phyloP scores from a whole-genome alignment of 345 rosid species.

The Reutealis trisperma region DNA sequence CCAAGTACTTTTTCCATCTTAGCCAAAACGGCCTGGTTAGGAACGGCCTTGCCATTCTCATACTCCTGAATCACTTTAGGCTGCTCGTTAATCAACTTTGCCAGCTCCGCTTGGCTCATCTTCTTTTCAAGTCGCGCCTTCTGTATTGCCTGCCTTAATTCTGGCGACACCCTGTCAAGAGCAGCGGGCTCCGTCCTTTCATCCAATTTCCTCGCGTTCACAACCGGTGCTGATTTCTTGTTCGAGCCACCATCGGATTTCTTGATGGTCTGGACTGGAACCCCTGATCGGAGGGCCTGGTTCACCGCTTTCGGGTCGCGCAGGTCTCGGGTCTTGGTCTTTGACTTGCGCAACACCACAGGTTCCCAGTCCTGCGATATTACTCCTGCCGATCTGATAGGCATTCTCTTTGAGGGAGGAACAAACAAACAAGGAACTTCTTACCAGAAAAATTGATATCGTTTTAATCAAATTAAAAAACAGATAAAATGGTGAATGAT shows the following conservation, averaged over 20 bases:
- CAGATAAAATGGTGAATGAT: fast-evolving
- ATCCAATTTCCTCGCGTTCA: constrained; percentile 61
- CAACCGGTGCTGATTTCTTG: constrained; percentile 52
- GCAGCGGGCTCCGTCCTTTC: constrained; percentile 68
- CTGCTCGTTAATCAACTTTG: constrained; percentile 72
- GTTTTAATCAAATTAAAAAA: neutral
- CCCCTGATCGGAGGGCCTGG: constrained; percentile 62
- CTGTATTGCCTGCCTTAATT: constrained; percentile 70
- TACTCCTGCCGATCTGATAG: constrained; percentile 62
- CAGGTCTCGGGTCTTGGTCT: constrained; percentile 52
- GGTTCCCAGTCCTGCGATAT: constrained; percentile 82
- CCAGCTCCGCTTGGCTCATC: constrained; percentile 75
- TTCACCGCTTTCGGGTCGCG: constrained; percentile 77
- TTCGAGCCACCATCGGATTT: constrained; percentile 68
- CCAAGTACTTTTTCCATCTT: constrained; percentile 87
- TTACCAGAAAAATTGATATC: neutral
- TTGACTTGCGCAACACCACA: constrained; percentile 68
- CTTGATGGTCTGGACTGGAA: constrained; percentile 58
- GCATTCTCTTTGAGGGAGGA: constrained; percentile 38
- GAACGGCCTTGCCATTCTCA: constrained; percentile 85
- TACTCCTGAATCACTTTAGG: constrained; percentile 85
- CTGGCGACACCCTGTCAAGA: constrained; percentile 51
- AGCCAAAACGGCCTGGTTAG: constrained; percentile 63
- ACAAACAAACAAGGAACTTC: too few species aligned
- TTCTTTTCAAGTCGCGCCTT: constrained; percentile 74